phyloP scores from a whole-genome alignment of 73 alveolate species.

The Durusdinium trenchii region DNA sequence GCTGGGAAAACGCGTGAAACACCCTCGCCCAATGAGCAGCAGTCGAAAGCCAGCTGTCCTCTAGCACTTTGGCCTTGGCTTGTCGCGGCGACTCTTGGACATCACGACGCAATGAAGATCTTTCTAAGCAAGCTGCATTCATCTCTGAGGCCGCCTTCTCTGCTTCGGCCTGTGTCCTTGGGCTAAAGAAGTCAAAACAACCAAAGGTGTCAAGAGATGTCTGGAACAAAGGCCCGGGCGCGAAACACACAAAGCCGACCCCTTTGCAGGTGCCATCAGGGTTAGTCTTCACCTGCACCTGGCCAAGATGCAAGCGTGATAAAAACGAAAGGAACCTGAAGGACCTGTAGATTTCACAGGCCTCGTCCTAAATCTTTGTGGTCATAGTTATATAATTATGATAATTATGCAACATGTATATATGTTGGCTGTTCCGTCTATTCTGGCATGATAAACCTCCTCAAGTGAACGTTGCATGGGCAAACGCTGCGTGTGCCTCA shows the following conservation, averaged over 20 bases:
- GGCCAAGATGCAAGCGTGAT: background rate
- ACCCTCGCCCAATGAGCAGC: too few species aligned
- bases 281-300: constrained; percentile 52
- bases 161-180: constrained; percentile 59
- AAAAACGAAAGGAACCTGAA: too few species aligned
- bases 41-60: too few species aligned
- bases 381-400: background rate
- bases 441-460: background rate
- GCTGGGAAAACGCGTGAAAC: too few species aligned
- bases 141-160: constrained; percentile 55
- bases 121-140: background rate
- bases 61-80: too few species aligned
- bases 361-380: background rate
- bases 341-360: background rate
- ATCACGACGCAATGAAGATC: too few species aligned
- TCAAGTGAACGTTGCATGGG: background rate
- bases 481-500: background rate
- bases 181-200: background rate
- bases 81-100: too few species aligned
- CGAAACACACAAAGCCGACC: constrained; percentile 54
- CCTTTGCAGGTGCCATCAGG: constrained; percentile 56
- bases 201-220: background rate
- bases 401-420: background rate
- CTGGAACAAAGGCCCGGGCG: constrained; percentile 1
- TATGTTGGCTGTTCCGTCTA: background rate